These are phyloP conservation scores for Coniferiporia weirii DNA, from an alignment of 1,284 basidiomycete genomes.

Conservation along the genomic window DNA sequence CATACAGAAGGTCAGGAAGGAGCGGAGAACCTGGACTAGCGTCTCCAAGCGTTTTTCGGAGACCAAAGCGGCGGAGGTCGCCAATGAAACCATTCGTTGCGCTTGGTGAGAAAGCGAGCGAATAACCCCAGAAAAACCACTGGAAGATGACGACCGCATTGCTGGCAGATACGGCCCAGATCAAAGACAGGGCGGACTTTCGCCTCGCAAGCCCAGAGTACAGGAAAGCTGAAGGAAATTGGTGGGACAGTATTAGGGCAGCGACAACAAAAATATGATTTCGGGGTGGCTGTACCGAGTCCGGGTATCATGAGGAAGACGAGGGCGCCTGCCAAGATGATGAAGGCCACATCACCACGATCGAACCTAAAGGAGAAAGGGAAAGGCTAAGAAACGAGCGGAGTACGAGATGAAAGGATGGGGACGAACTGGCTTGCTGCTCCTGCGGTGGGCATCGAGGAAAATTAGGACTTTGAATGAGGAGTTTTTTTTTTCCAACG, in stretches of 20 bases:
- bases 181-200: conserved; percentile 63
- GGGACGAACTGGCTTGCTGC: conserved; percentile 18
- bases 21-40: conserved; percentile 74
- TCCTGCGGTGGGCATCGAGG: conserved; percentile 2
- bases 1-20: conserved; percentile 71
- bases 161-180: conserved; percentile 65
- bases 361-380: conserved; percentile 39
- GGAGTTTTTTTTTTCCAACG: background rate
- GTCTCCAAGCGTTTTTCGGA: conserved; percentile 66
- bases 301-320: conserved; percentile 80
- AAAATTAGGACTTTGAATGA: background rate
- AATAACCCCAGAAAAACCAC: conserved; percentile 87
- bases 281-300: conserved; percentile 40
- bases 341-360: conserved; percentile 71
- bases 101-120: conserved; percentile 72
- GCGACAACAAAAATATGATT: background rate
- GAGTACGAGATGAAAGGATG: background rate
- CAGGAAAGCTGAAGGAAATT: conserved; percentile 54
- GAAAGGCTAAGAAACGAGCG: conserved; percentile 26
- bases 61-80: conserved; percentile 67
- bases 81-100: conserved; percentile 79
- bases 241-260: background rate
- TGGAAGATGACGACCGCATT: conserved; percentile 85
- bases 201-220: conserved; percentile 84
- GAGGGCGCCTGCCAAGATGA: conserved; percentile 75